Evolutionary conservation across 805 yeast species (phyloP), one percentile per base, ranked within the genome.

Genomic region (Lipomyces orientalis): DNA sequence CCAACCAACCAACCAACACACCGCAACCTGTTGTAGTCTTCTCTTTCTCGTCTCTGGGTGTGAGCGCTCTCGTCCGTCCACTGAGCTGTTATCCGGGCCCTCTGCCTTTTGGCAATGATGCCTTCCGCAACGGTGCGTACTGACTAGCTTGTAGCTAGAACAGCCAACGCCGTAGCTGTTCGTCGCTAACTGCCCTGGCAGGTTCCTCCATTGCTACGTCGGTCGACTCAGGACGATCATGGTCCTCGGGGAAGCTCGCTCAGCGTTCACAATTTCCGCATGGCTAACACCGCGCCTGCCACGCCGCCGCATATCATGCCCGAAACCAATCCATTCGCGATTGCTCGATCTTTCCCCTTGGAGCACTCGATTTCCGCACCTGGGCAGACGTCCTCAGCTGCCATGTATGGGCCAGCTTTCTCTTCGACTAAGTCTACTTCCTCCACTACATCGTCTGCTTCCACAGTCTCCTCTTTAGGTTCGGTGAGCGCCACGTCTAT

Each of bases 301-400:
- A 54, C 62, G 4, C 16, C 64, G 10, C 33, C 61, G 49, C 35
- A 55, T 1, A 51, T 46, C 37, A 39, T 34, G 16, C 54, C 60
- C 25, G 43, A 55, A 6, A 29, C 61, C 43, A 9, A 22, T 19
- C 19, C 43, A 25, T 25, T 56, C 9, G 25, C 61, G 10, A 55
- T 54, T 12, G 49, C 52, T 29, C 65, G 66, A 51, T 62, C 69
- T 46, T 60, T 37, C 31, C 19, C 56, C 14, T 22, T 63, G 39
- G 66, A 63, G 52, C 66, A 58, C 34, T 33, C 66, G 19, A 34
- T 51, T 25, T 58, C 62, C 14, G 63, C 66, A 14, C 58, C 64
- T 8, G 58, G 49, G 8, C 63, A 34, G 64, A 10, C 52, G 19
- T 35, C 60, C 14, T 19, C 54, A 19, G 33, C 52, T 16, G n/a